Percentiles rank a stretch among this genome's conserved stretches.
Evolutionary conservation across 148 eudicot species (phyloP).

Genomic region (Rhododendron henanense): DNA sequence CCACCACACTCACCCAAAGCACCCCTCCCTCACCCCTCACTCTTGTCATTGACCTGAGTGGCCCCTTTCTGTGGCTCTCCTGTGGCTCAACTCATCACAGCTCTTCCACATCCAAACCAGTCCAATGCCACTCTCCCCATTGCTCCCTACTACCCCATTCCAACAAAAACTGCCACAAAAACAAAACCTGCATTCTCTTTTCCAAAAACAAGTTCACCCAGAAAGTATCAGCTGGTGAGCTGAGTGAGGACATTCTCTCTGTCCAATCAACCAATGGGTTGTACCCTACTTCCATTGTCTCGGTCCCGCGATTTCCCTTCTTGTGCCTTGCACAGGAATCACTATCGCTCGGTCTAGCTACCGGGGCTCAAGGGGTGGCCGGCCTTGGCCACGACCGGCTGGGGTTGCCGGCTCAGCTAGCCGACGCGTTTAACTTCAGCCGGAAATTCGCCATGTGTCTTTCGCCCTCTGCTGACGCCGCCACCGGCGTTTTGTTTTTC

Average conservation of each 20-base stretch:
- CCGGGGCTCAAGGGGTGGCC: neutral
- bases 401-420: slow-evolving; percentile 8
- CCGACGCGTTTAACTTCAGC: neutral
- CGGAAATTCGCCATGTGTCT: slow-evolving; percentile 16
- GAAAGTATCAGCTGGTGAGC: neutral
- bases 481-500: slow-evolving; percentile 8
- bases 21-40: slow-evolving; percentile 12
- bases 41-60: slow-evolving; percentile 7
- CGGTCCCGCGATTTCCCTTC: slow-evolving; percentile 13
- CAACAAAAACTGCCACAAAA: neutral
- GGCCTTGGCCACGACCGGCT: slow-evolving; percentile 12
- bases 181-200: slow-evolving; percentile 9
- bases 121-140: slow-evolving; percentile 3
- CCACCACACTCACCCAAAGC: slow-evolving; percentile 7
- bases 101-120: slow-evolving; percentile 3
- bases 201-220: slow-evolving; percentile 14
- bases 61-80: slow-evolving; percentile 16
- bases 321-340: neutral
- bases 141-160: slow-evolving; percentile 8
- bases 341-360: neutral
- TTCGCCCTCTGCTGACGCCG: neutral
- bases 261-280: slow-evolving; percentile 11
- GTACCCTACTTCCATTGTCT: neutral
- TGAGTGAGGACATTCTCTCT: neutral
- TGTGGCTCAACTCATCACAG: slow-evolving; percentile 7